Conservation (phyloP, 257 asterid species). For the Plantago elongata region DNA sequence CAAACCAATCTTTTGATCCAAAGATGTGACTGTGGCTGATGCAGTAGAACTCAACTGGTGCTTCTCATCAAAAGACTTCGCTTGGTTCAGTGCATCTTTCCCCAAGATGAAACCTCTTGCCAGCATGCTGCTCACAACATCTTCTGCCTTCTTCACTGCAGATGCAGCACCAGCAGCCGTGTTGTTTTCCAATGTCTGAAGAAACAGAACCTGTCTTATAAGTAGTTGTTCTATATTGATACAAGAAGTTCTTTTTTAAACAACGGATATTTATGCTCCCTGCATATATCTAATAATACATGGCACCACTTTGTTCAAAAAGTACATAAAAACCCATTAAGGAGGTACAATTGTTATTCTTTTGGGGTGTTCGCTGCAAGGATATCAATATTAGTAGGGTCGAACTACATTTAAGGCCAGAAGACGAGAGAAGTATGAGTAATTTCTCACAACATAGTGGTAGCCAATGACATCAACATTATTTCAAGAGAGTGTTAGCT, state of each 20-base stretch:
- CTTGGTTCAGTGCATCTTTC: conserved; percentile 53
- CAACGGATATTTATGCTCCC: too few species aligned
- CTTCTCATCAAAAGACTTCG: conserved; percentile 61
- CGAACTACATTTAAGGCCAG: not conserved
- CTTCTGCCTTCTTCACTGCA: conserved; percentile 56
- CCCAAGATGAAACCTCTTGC: conserved; percentile 68
- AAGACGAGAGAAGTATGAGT: not conserved
- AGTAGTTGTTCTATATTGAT: too few species aligned
- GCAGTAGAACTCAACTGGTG: conserved; percentile 58
- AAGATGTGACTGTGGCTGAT: conserved; percentile 52
- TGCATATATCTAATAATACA: too few species aligned
- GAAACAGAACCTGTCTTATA: not conserved
- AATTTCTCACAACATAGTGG: not conserved
- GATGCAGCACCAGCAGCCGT: conserved; percentile 28
- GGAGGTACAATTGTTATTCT: too few species aligned
- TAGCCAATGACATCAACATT: not conserved
- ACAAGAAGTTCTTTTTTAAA: too few species aligned
- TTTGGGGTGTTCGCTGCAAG: too few species aligned
- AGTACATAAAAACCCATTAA: too few species aligned
- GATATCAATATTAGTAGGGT: too few species aligned
- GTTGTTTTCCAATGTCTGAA: conserved; percentile 38
- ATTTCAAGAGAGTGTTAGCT: not conserved
- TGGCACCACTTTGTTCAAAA: too few species aligned
- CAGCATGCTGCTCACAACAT: conserved; percentile 59
- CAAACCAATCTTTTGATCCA: conserved; percentile 59